Percentiles rank a stretch among this genome's conserved stretches.
phyloP scores from a whole-genome alignment of 2,329 filamentous ascomycete species.

The Paracorniculantispora psalliotae region DNA sequence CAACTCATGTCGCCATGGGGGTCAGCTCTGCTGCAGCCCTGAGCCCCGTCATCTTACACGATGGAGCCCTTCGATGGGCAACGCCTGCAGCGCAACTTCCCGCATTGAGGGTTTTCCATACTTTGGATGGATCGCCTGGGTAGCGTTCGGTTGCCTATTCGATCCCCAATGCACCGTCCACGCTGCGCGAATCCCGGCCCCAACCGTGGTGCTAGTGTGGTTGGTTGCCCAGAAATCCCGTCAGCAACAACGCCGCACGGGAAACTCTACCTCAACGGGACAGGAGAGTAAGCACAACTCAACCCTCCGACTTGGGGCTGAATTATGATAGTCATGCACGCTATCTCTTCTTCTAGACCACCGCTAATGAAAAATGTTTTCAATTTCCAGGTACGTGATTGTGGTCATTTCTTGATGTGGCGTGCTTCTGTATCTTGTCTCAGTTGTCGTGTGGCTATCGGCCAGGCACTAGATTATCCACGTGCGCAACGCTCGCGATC shows the following conservation, averaged over 20 bases:
- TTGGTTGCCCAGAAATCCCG: not conserved
- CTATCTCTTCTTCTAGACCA: not conserved
- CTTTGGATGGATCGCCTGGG: not conserved
- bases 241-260: constrained; percentile 6
- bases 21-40: constrained; percentile 2
- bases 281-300: constrained; percentile 11
- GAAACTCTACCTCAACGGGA: constrained; percentile 12
- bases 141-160: not conserved
- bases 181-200: not conserved
- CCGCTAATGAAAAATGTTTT: not conserved
- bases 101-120: not conserved
- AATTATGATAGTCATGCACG: not conserved
- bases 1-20: not conserved
- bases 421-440: not conserved
- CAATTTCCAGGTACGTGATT: not conserved
- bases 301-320: not conserved
- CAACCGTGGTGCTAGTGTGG: not conserved
- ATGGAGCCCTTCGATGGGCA: not conserved
- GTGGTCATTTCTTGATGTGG: not conserved
- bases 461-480: not conserved
- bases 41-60: constrained; percentile 8
- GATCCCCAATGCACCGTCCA: not conserved
- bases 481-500: not conserved
- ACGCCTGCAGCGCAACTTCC: not conserved
- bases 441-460: not conserved